phyloP scores from a whole-genome alignment of 164 flowering plant species.

The Saururus chinensis region DNA sequence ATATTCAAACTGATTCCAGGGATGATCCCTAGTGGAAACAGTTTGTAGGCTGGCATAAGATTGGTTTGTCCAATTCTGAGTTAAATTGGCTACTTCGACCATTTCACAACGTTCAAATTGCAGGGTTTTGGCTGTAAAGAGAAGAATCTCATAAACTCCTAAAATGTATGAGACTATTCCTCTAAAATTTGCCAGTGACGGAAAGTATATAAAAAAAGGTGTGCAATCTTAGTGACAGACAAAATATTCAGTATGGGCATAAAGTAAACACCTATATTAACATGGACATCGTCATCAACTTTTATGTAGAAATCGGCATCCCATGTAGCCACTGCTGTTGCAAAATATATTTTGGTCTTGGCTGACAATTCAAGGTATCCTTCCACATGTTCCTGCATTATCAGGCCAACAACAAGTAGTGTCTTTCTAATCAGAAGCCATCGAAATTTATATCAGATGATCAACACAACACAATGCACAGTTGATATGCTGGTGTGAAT shows the following conservation, averaged over 20 bases:
- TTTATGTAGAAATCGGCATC: constrained; percentile 92
- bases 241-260: background rate
- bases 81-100: too few species aligned
- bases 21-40: too few species aligned
- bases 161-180: too few species aligned
- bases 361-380: constrained; percentile 92
- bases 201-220: too few species aligned
- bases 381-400: constrained; percentile 72
- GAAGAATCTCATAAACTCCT: too few species aligned
- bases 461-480: background rate
- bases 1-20: too few species aligned
- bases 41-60: too few species aligned
- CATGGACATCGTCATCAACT: constrained; percentile 94
- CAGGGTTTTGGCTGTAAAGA: too few species aligned
- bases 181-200: too few species aligned
- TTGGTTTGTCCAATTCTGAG: too few species aligned
- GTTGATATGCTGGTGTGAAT: background rate
- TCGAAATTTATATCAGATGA: background rate
- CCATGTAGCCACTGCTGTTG: constrained; percentile 82
- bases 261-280: constrained; percentile 64
- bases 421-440: background rate
- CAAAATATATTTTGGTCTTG: constrained; percentile 71
- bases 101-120: too few species aligned
- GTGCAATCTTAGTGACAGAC: background rate
- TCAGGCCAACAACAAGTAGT: background rate